Evolutionary conservation across 306 rosid genomes (phyloP).

Genomic region (Erythrophleum fordii): DNA sequence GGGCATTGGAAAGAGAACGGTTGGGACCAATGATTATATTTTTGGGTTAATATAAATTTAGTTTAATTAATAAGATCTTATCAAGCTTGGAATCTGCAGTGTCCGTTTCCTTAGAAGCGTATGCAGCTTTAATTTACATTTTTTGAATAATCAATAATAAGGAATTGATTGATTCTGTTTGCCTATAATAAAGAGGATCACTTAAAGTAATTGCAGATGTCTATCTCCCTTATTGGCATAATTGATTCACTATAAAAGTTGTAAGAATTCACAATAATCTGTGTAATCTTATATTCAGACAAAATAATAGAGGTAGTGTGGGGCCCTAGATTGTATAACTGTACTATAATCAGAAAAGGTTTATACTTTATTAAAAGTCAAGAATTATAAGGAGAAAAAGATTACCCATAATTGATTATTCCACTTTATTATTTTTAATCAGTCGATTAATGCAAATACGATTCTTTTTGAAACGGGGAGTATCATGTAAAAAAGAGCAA

Average conservation of each 20-base stretch:
- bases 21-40: background rate
- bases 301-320: background rate
- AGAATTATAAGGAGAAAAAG: slow-evolving; percentile 19
- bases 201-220: background rate
- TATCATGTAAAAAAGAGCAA: no score
- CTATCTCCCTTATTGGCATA: background rate
- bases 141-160: background rate
- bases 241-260: background rate
- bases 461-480: no score
- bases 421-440: background rate
- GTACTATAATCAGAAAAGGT: background rate
- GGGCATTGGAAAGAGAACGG: background rate
- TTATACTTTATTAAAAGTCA: slow-evolving; percentile 5
- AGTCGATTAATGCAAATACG: no score
- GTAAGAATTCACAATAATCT: background rate
- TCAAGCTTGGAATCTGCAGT: background rate
- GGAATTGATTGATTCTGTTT: background rate
- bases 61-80: background rate
- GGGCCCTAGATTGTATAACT: background rate
- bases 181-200: background rate
- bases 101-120: background rate
- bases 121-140: background rate
- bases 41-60: background rate
- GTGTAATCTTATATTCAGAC: background rate
- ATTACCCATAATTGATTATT: slow-evolving; percentile 1